phyloP scores from a whole-genome alignment of 345 rosid species.

The Turritis glabra region DNA sequence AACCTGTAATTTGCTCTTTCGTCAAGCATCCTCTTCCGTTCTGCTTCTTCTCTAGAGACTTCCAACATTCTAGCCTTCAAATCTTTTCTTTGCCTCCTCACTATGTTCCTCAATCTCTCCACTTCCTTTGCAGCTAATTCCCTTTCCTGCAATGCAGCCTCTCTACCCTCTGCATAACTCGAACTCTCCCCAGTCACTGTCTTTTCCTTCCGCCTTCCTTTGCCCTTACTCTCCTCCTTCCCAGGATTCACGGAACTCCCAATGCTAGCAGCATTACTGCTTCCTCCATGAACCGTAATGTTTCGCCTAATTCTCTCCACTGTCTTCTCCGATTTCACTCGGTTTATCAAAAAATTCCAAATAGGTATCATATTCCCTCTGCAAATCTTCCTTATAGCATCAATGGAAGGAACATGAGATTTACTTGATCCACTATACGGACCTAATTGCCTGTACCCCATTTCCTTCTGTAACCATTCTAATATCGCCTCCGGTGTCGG shows the following conservation, averaged over 20 bases:
- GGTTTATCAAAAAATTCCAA: conserved; percentile 66
- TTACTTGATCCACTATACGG: conserved; percentile 58
- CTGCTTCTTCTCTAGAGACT: conserved; percentile 89
- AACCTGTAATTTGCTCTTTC: conserved; percentile 87
- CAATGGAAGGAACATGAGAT: conserved; percentile 63
- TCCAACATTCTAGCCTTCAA: conserved; percentile 86
- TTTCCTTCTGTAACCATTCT: conserved; percentile 88
- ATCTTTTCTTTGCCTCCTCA: conserved; percentile 84
- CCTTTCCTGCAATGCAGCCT: conserved; percentile 67
- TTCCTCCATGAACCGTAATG: conserved; percentile 71
- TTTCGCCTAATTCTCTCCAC: conserved; percentile 77
- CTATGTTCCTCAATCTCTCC: conserved; percentile 73
- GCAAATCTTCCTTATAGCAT: conserved; percentile 68
- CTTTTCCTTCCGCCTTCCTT: conserved; percentile 66
- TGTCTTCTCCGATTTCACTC: conserved; percentile 86
- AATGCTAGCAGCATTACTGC: conserved; percentile 29
- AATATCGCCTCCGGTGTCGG: conserved; percentile 74
- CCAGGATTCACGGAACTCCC: conserved; percentile 40
- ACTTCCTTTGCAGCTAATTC: conserved; percentile 74
- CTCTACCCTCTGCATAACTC: conserved; percentile 56
- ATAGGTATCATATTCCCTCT: conserved; percentile 87
- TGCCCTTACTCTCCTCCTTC: conserved; percentile 57
- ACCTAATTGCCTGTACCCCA: conserved; percentile 80
- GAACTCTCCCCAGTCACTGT: conserved; percentile 37
- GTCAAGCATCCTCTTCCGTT: conserved; percentile 91